phyloP scores from a whole-genome alignment of 177 flowering plant genomes.

The Telopea speciosissima region DNA sequence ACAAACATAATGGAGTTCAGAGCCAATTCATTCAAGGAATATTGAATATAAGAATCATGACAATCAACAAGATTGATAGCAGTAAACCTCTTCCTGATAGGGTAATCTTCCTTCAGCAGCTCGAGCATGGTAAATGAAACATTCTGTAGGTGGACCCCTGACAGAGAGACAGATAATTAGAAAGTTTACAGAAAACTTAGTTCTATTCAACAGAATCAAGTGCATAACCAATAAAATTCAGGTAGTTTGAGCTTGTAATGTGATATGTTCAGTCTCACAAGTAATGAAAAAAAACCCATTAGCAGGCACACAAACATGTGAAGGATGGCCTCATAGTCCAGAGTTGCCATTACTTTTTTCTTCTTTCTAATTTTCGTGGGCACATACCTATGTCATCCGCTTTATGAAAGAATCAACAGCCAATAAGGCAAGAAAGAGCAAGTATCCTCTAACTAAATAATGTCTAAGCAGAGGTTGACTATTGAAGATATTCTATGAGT shows the following conservation, averaged over 20 bases:
- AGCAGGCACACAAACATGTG: not conserved
- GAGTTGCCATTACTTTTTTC: not conserved
- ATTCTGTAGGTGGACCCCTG: constrained; percentile 98
- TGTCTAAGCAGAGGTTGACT: no score
- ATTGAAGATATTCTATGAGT: no score
- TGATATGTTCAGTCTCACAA: not conserved
- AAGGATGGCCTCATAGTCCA: not conserved
- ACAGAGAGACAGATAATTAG: constrained; percentile 14
- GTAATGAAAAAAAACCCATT: not conserved
- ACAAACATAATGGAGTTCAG: not conserved
- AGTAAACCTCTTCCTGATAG: constrained; percentile 22
- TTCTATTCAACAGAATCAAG: not conserved
- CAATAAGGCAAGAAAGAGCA: no score
- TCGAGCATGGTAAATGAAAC: constrained; percentile 87
- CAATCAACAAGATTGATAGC: not conserved
- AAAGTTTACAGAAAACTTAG: not conserved
- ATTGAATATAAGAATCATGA: not conserved
- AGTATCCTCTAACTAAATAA: no score
- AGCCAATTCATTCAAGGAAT: not conserved
- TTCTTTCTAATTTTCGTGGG: not conserved
- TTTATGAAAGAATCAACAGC: not conserved
- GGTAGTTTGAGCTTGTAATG: not conserved
- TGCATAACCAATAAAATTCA: not conserved
- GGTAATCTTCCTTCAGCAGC: constrained; percentile 68
- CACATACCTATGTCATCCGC: not conserved